Percentiles rank a stretch among this genome's conserved stretches.
Evolutionary conservation across 352 stramenopile genomes (phyloP).

Genomic region (Plasmopara muralis): DNA sequence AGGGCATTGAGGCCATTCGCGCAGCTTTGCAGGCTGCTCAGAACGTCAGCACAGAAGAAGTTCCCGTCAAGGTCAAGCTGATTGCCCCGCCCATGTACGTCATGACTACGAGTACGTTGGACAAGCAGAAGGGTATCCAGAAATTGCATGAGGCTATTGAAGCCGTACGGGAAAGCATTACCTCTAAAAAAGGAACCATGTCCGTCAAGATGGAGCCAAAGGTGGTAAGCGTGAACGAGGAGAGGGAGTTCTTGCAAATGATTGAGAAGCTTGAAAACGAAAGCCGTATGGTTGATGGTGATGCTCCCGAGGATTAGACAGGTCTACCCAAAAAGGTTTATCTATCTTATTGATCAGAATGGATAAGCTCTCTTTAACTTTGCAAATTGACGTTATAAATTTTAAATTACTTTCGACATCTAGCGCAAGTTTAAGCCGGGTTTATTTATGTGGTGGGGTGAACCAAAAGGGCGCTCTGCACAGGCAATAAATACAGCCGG

Average conservation of each 20-base stretch:
- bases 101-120: slow-evolving; percentile 97
- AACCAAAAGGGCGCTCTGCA: too few relatives aligned
- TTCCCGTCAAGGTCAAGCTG: slow-evolving; percentile 97
- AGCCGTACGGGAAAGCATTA: slow-evolving; percentile 91
- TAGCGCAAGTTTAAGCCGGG: too few relatives aligned
- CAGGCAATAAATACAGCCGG: too few relatives aligned
- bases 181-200: slow-evolving; percentile 91
- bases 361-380: too few relatives aligned
- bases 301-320: slow-evolving; percentile 92
- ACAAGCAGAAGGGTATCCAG: slow-evolving; percentile 97
- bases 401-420: too few relatives aligned
- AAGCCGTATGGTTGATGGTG: slow-evolving; percentile 97
- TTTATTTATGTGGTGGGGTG: too few relatives aligned
- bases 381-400: too few relatives aligned
- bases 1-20: slow-evolving; percentile 98
- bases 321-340: too few relatives aligned
- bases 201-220: slow-evolving; percentile 99
- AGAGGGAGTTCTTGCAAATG: slow-evolving; percentile 98
- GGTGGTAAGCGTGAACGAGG: slow-evolving; percentile 97
- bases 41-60: slow-evolving; percentile 80
- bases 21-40: slow-evolving; percentile 92
- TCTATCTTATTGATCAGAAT: too few relatives aligned
- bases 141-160: slow-evolving; percentile 96
- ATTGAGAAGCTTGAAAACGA: slow-evolving; percentile 98
- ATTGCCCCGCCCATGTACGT: slow-evolving; percentile 99